Evolutionary conservation across 352 stramenopile species (phyloP).

Genomic region (Phytopythium aichiense): DNA sequence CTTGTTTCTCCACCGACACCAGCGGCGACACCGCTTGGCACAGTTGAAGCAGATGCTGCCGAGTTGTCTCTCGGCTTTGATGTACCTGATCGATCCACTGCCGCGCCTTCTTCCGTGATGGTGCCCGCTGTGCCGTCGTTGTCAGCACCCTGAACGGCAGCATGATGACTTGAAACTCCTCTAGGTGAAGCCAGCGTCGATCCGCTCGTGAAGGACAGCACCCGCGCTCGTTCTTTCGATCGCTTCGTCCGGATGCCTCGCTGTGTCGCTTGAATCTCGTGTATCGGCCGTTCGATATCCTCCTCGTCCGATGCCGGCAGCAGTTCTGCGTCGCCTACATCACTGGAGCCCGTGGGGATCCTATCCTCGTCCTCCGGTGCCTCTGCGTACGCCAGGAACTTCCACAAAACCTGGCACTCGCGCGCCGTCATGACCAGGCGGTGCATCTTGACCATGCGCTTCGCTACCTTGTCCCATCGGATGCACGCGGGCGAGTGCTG

Average conservation of each 20-base stretch:
- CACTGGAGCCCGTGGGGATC: neutral
- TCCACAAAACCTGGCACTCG: conserved; percentile 64
- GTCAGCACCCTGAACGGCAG: too few relatives aligned
- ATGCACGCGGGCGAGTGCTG: conserved; percentile 46
- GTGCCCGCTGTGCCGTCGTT: neutral
- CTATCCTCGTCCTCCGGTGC: neutral
- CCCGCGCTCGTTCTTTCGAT: neutral
- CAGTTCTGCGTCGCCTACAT: conserved; percentile 18
- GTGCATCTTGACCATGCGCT: conserved; percentile 33
- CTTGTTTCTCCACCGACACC: neutral
- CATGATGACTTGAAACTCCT: neutral
- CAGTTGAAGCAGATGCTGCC: neutral
- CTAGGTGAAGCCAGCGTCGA: neutral
- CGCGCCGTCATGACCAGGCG: conserved; percentile 24
- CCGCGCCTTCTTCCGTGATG: neutral
- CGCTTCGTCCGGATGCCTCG: neutral
- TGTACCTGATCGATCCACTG: neutral
- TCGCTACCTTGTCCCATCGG: conserved; percentile 39
- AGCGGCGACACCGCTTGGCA: neutral
- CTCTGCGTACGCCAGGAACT: conserved; percentile 67
- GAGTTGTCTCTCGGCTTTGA: neutral
- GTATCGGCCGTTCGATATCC: conserved; percentile 28
- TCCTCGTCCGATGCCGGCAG: conserved; percentile 50
- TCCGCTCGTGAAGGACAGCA: neutral
- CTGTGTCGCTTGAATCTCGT: conserved; percentile 21